Conservation (phyloP, 768 basidiomycete genomes). For the Russula vinacea region DNA sequence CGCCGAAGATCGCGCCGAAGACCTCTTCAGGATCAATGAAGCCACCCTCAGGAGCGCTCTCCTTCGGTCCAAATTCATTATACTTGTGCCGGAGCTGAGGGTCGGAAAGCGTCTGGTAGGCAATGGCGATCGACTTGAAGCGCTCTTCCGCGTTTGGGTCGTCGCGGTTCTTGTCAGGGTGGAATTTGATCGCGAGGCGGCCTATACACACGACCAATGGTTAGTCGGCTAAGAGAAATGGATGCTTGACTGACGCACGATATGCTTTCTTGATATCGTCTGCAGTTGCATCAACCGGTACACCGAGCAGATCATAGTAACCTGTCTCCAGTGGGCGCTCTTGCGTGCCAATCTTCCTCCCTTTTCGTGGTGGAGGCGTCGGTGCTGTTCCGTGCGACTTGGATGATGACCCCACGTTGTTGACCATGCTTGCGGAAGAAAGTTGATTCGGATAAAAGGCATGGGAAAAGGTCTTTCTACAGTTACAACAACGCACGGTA, state of each 20-base stretch:
- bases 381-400: conserved; percentile 17
- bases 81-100: conserved; percentile 74
- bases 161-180: conserved; percentile 89
- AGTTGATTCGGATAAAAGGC: conserved; percentile 67
- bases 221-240: neutral
- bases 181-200: conserved; percentile 83
- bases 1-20: conserved; percentile 81
- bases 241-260: conserved; percentile 46
- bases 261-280: conserved; percentile 93
- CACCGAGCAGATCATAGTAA: conserved; percentile 86
- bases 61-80: conserved; percentile 87
- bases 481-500: conserved; percentile 67
- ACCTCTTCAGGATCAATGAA: conserved; percentile 82
- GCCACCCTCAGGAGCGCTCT: conserved; percentile 77
- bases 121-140: conserved; percentile 90
- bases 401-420: conserved; percentile 22
- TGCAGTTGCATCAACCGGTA: conserved; percentile 67
- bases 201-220: conserved; percentile 46
- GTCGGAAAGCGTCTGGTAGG: conserved; percentile 84
- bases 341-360: conserved; percentile 84
- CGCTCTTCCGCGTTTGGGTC: conserved; percentile 81
- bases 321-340: conserved; percentile 83
- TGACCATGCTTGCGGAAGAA: conserved; percentile 30
- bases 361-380: conserved; percentile 40
- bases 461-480: conserved; percentile 57